A percentile compares a stretch with the other conserved stretches of the same genome.
phyloP scores from a whole-genome alignment of 805 yeast genomes.

The Pichia exigua region DNA sequence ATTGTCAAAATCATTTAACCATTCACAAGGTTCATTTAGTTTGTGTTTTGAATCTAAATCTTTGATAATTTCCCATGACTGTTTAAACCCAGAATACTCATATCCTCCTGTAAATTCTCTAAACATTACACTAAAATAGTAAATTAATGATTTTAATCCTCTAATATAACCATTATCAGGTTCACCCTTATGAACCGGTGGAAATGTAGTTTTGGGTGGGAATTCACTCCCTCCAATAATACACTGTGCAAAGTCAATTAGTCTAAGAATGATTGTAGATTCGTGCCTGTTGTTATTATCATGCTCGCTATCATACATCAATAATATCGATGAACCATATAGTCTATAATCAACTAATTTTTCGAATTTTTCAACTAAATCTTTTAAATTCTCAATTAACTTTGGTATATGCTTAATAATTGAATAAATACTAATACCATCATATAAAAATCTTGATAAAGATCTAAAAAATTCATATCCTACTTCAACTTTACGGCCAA shows the following conservation, averaged over 20 bases:
- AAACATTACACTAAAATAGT: constrained; percentile 58
- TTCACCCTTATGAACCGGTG: constrained; percentile 56
- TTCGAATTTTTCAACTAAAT: constrained; percentile 46
- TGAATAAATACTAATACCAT: constrained; percentile 54
- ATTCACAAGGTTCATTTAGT: constrained; percentile 21
- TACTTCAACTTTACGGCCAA: constrained; percentile 67
- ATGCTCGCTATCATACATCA: constrained; percentile 76
- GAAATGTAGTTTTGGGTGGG: constrained; percentile 43
- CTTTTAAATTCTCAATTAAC: constrained; percentile 51
- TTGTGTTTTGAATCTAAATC: constrained; percentile 13
- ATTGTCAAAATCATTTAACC: constrained; percentile 31
- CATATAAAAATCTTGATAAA: constrained; percentile 69
- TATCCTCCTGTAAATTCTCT: constrained; percentile 39
- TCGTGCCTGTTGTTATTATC: constrained; percentile 10
- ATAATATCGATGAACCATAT: constrained; percentile 82
- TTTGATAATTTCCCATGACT: constrained; percentile 14
- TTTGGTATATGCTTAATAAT: constrained; percentile 60
- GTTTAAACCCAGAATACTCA: constrained; percentile 14
- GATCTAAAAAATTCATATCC: constrained; percentile 76
- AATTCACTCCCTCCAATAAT: constrained; percentile 55
- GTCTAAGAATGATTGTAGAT: constrained; percentile 41
- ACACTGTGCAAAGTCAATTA: constrained; percentile 95
- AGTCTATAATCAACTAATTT: constrained; percentile 69
- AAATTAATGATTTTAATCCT: constrained; percentile 68
- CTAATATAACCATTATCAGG: constrained; percentile 82